Conservation (phyloP, 2,329 filamentous ascomycete genomes). For the Cercospora zeina region DNA sequence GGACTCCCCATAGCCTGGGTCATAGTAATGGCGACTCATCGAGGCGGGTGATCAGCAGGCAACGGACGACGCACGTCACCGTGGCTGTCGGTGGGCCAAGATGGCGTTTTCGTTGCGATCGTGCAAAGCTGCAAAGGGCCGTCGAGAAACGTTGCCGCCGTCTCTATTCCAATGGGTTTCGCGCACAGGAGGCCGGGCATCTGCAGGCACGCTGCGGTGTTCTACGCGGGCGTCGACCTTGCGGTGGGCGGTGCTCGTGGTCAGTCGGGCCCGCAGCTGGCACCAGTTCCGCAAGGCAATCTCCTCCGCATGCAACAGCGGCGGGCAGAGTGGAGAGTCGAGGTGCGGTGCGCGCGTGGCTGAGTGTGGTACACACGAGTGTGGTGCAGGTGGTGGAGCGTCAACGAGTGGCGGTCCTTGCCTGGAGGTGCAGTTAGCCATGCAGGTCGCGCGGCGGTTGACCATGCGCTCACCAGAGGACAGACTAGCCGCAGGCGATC, state of each 20-base stretch:
- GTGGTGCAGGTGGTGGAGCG: slow-evolving; percentile 20
- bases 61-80: slow-evolving; percentile 1
- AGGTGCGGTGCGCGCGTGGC: slow-evolving; percentile 20
- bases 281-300: slow-evolving; percentile 23
- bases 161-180: neutral
- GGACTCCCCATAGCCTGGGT: slow-evolving; percentile 22
- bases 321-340: slow-evolving; percentile 3
- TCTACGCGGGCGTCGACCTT: slow-evolving; percentile 2
- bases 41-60: slow-evolving; percentile 16
- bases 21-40: slow-evolving; percentile 28
- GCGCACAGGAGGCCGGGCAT: slow-evolving; percentile 1
- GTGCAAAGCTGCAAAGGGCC: slow-evolving; percentile 17
- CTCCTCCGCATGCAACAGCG: slow-evolving; percentile 11
- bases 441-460: neutral
- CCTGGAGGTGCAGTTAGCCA: slow-evolving; percentile 18
- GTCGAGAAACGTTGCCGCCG: slow-evolving; percentile 12
- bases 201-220: slow-evolving; percentile 17
- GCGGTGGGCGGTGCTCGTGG: slow-evolving; percentile 2
- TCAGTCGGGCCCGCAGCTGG: neutral
- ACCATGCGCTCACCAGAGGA: slow-evolving; percentile 20
- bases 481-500: neutral
- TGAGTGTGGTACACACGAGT: slow-evolving; percentile 18
- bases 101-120: slow-evolving; percentile 22
- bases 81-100: neutral
- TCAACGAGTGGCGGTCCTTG: slow-evolving; percentile 21